phyloP scores from a whole-genome alignment of 1,284 basidiomycete species.

The Apiotrichum porosum region DNA sequence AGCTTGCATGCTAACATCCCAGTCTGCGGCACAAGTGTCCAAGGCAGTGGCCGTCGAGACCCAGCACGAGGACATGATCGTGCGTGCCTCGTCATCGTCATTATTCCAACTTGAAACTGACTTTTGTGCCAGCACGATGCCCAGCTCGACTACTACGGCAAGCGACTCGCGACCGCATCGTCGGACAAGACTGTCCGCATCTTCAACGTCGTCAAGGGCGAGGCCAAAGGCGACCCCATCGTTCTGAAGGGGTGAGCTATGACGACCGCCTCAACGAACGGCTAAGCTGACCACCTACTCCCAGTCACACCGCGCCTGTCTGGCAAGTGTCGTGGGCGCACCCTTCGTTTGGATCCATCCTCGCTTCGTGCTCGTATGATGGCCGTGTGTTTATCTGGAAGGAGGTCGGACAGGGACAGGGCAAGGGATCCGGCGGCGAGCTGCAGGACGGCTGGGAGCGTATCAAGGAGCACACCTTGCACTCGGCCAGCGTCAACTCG shows the following conservation, averaged over 20 bases:
- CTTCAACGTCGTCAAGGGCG: slow-evolving; percentile 89
- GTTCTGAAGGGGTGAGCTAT: slow-evolving; percentile 79
- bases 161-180: slow-evolving; percentile 91
- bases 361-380: slow-evolving; percentile 96
- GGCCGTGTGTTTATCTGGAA: slow-evolving; percentile 99
- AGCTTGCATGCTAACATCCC: too few relatives aligned
- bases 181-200: slow-evolving; percentile 93
- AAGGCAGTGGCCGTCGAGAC: slow-evolving; percentile 62
- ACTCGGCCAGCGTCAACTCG: slow-evolving; percentile 90
- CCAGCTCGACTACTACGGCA: slow-evolving; percentile 96
- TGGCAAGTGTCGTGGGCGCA: slow-evolving; percentile 99
- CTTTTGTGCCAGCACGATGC: slow-evolving; percentile 73
- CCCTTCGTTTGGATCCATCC: slow-evolving; percentile 91
- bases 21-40: slow-evolving; percentile 31
- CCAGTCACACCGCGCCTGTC: slow-evolving; percentile 95
- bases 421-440: slow-evolving; percentile 48
- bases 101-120: background rate
- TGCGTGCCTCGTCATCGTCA: slow-evolving; percentile 49
- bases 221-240: slow-evolving; percentile 60
- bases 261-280: background rate
- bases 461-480: slow-evolving; percentile 93
- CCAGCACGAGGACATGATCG: slow-evolving; percentile 92
- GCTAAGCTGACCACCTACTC: slow-evolving; percentile 46
- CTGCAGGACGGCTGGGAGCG: slow-evolving; percentile 68
- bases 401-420: slow-evolving; percentile 53